Percentiles rank a stretch among this genome's conserved stretches.
Evolutionary conservation across 805 yeast genomes (phyloP).

Genomic region (Saturnispora mendoncae): DNA sequence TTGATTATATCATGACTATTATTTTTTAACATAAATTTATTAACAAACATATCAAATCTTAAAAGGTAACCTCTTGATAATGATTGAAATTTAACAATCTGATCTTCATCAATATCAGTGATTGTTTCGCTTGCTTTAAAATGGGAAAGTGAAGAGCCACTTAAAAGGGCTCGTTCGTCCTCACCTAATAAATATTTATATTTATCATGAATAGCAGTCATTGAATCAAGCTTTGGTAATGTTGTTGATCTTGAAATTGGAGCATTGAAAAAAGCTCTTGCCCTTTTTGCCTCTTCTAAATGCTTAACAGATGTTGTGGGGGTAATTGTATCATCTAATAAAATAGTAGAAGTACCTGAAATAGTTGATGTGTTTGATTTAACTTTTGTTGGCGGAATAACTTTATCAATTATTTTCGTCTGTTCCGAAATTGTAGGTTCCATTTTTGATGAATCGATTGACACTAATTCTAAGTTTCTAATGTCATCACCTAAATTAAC

Average conservation of each 20-base stretch:
- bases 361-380: background rate
- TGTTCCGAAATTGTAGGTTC: conserved; percentile 1
- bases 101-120: conserved; percentile 6
- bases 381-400: background rate
- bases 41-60: conserved; percentile 56
- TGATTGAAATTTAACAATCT: conserved; percentile 48
- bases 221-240: conserved; percentile 12
- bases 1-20: conserved; percentile 41
- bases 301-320: conserved; percentile 11
- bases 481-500: conserved; percentile 26
- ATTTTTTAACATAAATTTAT: conserved; percentile 50
- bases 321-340: conserved; percentile 1
- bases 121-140: background rate
- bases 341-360: background rate
- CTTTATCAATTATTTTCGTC: too few relatives aligned
- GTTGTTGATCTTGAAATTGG: conserved; percentile 7
- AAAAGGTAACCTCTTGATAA: conserved; percentile 59
- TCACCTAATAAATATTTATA: conserved; percentile 16
- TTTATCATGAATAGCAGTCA: conserved; percentile 14
- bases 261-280: conserved; percentile 14
- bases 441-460: conserved; percentile 4
- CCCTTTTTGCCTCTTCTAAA: conserved; percentile 11
- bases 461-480: conserved; percentile 15
- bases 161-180: conserved; percentile 18
- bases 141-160: conserved; percentile 1